Base-by-base conservation (phyloP, 371 early-diverging fungal genomes). In the Phascolomyces articulosus region DNA sequence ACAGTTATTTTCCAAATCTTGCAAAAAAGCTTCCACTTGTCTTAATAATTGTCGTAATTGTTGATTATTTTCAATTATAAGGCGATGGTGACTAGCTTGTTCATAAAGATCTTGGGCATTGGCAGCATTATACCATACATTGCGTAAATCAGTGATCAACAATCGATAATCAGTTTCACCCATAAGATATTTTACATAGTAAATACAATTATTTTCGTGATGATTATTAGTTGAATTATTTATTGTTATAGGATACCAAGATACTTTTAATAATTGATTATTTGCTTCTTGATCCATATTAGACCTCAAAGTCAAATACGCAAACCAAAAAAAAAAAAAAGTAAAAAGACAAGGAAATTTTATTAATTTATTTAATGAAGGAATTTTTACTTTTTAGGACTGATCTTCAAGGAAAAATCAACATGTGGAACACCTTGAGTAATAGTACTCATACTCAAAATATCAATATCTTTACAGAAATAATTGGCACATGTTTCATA, bases 341-440 rank as follows among this genome's bases (percentile, higher is more conserved):
- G 23, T 10, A 51, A 51, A 47, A 20, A n/a, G 18, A 47, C 7
- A 47, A 47, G 18, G 4, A 18, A n/a, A n/a, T n/a, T n/a, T n/a
- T n/a, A n/a, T n/a, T n/a, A n/a, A n/a, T n/a, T n/a, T n/a, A n/a
- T n/a, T n/a, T n/a, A n/a, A n/a, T n/a, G n/a, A n/a, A n/a, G n/a
- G n/a, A n/a, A 3, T 24, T 51, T 23, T 57, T 44, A 44, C 4
- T 58, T 55, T 49, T 31, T 51, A 21, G 54, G 64, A 23, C 79
- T 79, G 41, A 93, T 89, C 79, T 98, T 98, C 56, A 98, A 86
- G 0, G 97, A 97, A 75, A 95, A 98, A 79, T 98, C 98, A 40
- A 98, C 91, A 73, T 94, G 95, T 23, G 95, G 94, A 15, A 97
- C 98, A 64, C 95, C 90, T 69, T 98, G 98, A 4, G 96, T 93